These are phyloP conservation scores for Daldinia loculata DNA, from an alignment of 495 filamentous ascomycete genomes.

Conservation along the genomic window DNA sequence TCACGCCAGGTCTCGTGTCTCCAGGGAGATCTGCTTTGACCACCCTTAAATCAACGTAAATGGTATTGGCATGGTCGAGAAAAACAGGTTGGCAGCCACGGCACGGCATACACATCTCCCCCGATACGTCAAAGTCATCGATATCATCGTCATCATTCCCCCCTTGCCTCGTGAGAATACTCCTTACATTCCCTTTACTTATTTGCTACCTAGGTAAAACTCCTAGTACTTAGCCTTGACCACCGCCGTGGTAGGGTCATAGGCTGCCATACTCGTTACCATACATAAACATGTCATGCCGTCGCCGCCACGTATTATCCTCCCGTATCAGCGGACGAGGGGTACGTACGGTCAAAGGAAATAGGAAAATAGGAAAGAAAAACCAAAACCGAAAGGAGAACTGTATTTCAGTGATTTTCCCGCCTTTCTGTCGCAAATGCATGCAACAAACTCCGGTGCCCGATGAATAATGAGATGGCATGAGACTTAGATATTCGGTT, in stretches of 20 bases:
- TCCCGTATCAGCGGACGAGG: slow-evolving; percentile 13
- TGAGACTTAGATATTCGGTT: slow-evolving; percentile 11
- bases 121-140: slow-evolving; percentile 17
- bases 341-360: slow-evolving; percentile 16
- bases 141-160: slow-evolving; percentile 26
- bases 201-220: slow-evolving; percentile 1
- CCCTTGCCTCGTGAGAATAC: neutral
- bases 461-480: slow-evolving; percentile 28
- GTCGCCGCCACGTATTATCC: neutral
- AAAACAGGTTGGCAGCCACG: neutral
- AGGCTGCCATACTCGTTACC: neutral
- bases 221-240: neutral
- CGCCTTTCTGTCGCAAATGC: slow-evolving; percentile 40
- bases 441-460: slow-evolving; percentile 36
- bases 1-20: neutral
- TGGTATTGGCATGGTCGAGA: slow-evolving; percentile 3
- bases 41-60: slow-evolving; percentile 5
- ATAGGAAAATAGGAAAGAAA: neutral
- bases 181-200: neutral
- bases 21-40: neutral
- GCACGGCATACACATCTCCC: slow-evolving; percentile 3
- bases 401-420: slow-evolving; percentile 11
- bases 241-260: neutral
- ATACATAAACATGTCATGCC: neutral
- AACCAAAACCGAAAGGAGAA: slow-evolving; percentile 13